Percentiles rank a stretch among this genome's conserved stretches.
phyloP scores from a whole-genome alignment of 805 yeast species.

The Phaffomyces antillensis region DNA sequence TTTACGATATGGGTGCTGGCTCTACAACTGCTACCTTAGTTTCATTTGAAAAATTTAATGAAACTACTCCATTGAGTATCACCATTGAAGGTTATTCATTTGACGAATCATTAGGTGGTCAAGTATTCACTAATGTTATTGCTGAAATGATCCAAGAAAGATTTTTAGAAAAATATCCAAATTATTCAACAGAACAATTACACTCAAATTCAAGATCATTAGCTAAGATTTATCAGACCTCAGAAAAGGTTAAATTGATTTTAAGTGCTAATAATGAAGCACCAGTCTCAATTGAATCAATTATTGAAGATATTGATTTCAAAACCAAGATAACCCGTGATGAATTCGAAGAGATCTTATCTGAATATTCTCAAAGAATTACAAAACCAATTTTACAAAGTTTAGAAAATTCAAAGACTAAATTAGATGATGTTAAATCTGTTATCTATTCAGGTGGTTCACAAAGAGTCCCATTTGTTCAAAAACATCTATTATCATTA shows the following conservation, averaged over 20 bases:
- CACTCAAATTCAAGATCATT: conserved; percentile 45
- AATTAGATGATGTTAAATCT: conserved; percentile 42
- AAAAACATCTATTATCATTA: conserved; percentile 45
- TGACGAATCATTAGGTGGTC: conserved; percentile 70
- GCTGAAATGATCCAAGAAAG: conserved; percentile 53
- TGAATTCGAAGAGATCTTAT: conserved; percentile 61
- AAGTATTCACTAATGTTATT: conserved; percentile 57
- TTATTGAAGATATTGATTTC: conserved; percentile 71
- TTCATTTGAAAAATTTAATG: conserved; percentile 43
- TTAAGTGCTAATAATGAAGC: conserved; percentile 86
- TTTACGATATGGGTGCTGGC: conserved; percentile 92
- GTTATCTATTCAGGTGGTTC: conserved; percentile 87
- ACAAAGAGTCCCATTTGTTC: conserved; percentile 83
- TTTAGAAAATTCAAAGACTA: conserved; percentile 27
- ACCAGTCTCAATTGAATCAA: conserved; percentile 65
- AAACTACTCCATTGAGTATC: conserved; percentile 36
- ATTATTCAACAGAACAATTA: conserved; percentile 32
- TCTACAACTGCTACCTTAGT: conserved; percentile 84
- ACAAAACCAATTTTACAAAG: conserved; percentile 50
- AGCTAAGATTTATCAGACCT: conserved; percentile 67
- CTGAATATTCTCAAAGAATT: conserved; percentile 38
- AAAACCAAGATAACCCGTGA: conserved; percentile 58
- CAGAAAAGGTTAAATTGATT: conserved; percentile 84
- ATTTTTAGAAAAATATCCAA: conserved; percentile 42
- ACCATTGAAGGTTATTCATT: conserved; percentile 68